Evolutionary conservation across 768 basidiomycete genomes (phyloP), one percentile per base, ranked within the genome.

Genomic region (Trametes cinnabarina): DNA sequence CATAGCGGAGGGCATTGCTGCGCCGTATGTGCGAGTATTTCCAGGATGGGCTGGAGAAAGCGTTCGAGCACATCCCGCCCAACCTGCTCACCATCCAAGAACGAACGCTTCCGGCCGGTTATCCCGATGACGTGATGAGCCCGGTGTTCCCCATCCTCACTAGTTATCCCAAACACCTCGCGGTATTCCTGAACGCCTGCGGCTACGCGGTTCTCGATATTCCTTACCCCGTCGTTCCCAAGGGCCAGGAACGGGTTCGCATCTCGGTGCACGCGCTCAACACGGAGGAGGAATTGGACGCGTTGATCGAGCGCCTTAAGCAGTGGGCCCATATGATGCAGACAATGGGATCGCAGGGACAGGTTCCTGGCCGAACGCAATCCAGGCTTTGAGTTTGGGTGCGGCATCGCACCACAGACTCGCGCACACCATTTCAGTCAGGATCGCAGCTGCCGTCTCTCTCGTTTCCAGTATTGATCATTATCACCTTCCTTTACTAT

Each of bases 241-340:
- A 41, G 11, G 62, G 62, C 3, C 25, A 61, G 51, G 65, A 62
- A 57, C 56, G 60, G 28, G 58, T 66, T 17, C 62, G 65, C 30
- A 57, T 59, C 51, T 51, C 60, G 0, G 28, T 59, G 22, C 64
- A 63, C 30, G 56, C 59, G 6, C 49, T 46, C 20, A 65, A 63
- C 40, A 63, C 62, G 25, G 42, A 63, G 50, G 54, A 44, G 23
- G 74, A 76, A 59, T 60, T 76, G 14, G 62, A 63, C 25, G 20
- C 34, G 17, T 26, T 61, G 19, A 23, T 61, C 9, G 22, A 42
- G 8, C 59, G 59, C 5, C 53, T 60, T 20, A 25, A 19, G 35
- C 53, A 55, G 28, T 60, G 59, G 59, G 51, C 51, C 8, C 43
- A 42, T 17, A 48, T 53, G 51, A 53, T 53, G 58, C 44, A 53